Evolutionary conservation across 2,329 filamentous ascomycete genomes (phyloP), one percentile per base, ranked within the genome.

Genomic region (Sclerotinia spermophila): DNA sequence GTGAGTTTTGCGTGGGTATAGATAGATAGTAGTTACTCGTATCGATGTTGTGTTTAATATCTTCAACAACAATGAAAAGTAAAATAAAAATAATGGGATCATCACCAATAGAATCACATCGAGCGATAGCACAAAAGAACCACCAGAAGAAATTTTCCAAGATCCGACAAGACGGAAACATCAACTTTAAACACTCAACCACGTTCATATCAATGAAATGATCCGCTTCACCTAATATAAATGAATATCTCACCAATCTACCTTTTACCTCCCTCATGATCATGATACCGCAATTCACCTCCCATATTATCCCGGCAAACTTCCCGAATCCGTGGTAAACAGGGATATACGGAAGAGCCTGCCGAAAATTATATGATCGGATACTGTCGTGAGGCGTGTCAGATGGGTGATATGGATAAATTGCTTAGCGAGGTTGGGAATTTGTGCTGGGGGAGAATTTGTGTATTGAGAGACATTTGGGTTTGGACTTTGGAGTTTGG

Each of bases 261-360:
- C 17, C 3, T 3, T 21, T 30, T 33, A 19, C 7, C 17, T n/a
- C 19, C 7, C 17, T n/a, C 21, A 2, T 58, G 27, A 56, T 6
- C 24, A 6, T 27, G 3, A 38, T 15, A 58, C 21, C 6, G 6
- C 3, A 17, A 17, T n/a, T 38, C 35, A 10, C 33, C 21, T 15
- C 27, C 19, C 53, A 11, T 5, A 58, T 11, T 17, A 42, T 27
- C 58, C 58, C 38, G 38, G 35, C 19, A 40, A 40, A 10, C 40
- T 2, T 15, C 35, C 53, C 56, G 27, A 64, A 64, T 64, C 61
- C 3, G 61, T 44, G 61, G 61, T 64, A 51, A 64, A 64, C 61
- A 51, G 44, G 61, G 44, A 64, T 64, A 38, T 48, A 51, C 61
- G 61, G 61, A 27, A 65, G 24, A 2, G 44, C 3, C 38, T 65